Evolutionary conservation across 2,329 filamentous ascomycete species (phyloP), one percentile per base, ranked within the genome.

Genomic region (Botrytis aclada): DNA sequence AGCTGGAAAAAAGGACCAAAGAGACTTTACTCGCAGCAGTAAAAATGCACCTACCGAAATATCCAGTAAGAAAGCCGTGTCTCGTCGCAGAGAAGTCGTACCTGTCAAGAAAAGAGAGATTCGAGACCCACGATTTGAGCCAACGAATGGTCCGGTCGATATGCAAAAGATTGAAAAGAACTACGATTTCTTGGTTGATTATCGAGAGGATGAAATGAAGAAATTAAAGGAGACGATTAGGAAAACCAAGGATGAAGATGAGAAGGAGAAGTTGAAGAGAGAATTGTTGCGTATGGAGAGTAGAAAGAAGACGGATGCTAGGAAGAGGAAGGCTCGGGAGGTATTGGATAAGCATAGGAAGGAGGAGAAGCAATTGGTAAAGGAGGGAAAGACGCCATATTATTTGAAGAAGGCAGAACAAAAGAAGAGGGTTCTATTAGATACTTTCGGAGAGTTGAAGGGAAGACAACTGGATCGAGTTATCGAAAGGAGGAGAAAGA

Each of bases 401-500:
- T 98, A 93, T 83, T 85, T 98, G 79, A 99, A 99, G 88, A 91
- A 91, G 84, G 90, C 90, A 80, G 95, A 98, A 84, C 89, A 96
- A 85, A 97, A 96, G 90, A 94, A 95, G 86, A 86, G 91, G 82
- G 86, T 94, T 72, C 84, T 98, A 75, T 85, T 93, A 80, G 91
- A 96, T 78, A 89, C 92, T 81, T 98, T 93, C 83, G 88, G 91
- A 78, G 88, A 88, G 74, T 92, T 98, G 91, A 96, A 93, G 83
- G 92, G 92, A 81, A 92, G 90, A 81, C 91, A 98, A 83, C 88
- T 94, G 74, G 92, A 97, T 75, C 92, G 90, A 84, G 90, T 91
- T 22, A 93, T 98, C 79, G 94, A 97, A 86, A 87, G 93, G 81
- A 90, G 92, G 84, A 86, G 94, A 82, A 98, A 97, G 90, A 98